phyloP scores from a whole-genome alignment of 192 early-diverging fungal species.

The Podila clonocystis region DNA sequence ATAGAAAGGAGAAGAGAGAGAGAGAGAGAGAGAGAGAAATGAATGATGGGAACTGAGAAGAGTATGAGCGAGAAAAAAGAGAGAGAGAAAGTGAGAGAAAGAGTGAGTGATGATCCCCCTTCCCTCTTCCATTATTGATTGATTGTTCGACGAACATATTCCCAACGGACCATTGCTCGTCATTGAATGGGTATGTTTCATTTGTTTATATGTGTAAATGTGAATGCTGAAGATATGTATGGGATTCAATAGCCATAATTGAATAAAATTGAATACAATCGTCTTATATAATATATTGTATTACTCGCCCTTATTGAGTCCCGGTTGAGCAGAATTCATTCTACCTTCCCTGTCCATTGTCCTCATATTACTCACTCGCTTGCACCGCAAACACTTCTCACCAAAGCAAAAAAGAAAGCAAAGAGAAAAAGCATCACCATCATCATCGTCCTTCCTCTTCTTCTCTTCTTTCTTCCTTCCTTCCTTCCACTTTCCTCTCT shows the following conservation, averaged over 20 bases:
- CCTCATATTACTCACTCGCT: too few species aligned
- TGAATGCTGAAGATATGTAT: too few species aligned
- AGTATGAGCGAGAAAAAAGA: neutral
- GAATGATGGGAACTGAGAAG: neutral
- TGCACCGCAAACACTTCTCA: too few species aligned
- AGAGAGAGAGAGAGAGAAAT: neutral
- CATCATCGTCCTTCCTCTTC: neutral
- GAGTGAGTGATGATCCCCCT: neutral
- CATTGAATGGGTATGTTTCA: too few species aligned
- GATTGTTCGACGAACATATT: neutral
- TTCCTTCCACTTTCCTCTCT: neutral
- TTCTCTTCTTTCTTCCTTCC: neutral
- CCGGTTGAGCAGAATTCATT: neutral
- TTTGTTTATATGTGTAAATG: too few species aligned
- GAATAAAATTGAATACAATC: too few species aligned
- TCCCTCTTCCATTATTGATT: too few species aligned
- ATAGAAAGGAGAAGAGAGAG: neutral
- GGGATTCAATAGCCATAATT: too few species aligned
- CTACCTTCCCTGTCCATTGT: neutral
- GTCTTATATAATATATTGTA: too few species aligned
- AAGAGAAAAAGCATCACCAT: neutral
- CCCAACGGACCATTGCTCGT: neutral
- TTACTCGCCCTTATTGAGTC: too few species aligned
- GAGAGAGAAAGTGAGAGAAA: neutral
- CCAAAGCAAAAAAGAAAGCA: neutral